These are phyloP conservation scores for Blastobotrys attinorum DNA, from an alignment of 805 yeast genomes.

Conservation along the genomic window DNA sequence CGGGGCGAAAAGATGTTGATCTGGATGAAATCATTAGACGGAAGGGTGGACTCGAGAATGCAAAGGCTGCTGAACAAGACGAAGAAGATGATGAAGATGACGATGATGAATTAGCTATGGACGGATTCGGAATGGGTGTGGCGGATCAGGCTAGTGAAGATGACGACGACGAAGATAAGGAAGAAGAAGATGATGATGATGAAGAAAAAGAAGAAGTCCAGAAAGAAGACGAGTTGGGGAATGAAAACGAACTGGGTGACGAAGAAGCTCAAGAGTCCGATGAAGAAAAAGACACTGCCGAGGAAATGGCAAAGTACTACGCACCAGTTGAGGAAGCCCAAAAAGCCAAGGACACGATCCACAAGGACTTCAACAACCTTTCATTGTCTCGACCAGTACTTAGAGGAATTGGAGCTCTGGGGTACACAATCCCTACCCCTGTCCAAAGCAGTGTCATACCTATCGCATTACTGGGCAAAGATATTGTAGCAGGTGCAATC, in stretches of 20 bases:
- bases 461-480: constrained; percentile 86
- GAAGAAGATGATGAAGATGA: constrained; percentile 34
- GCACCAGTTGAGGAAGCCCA: constrained; percentile 50
- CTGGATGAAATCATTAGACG: constrained; percentile 79
- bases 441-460: constrained; percentile 93
- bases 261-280: constrained; percentile 26
- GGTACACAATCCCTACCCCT: constrained; percentile 85
- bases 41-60: constrained; percentile 68
- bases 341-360: constrained; percentile 43
- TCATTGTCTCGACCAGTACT: constrained; percentile 85
- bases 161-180: constrained; percentile 27
- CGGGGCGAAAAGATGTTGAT: constrained; percentile 55
- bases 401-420: constrained; percentile 71
- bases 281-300: constrained; percentile 59
- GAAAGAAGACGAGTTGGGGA: constrained; percentile 29
- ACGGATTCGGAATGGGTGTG: constrained; percentile 33
- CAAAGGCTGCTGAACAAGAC: constrained; percentile 32
- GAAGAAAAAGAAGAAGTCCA: constrained; percentile 25
- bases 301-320: constrained; percentile 74
- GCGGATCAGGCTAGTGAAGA: constrained; percentile 26
- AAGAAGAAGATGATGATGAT: constrained; percentile 18
- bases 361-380: constrained; percentile 64
- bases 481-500: constrained; percentile 97
- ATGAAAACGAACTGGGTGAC: constrained; percentile 27
- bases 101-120: constrained; percentile 34